phyloP scores from a whole-genome alignment of 768 basidiomycete genomes.

The Pulveroboletus sp. region DNA sequence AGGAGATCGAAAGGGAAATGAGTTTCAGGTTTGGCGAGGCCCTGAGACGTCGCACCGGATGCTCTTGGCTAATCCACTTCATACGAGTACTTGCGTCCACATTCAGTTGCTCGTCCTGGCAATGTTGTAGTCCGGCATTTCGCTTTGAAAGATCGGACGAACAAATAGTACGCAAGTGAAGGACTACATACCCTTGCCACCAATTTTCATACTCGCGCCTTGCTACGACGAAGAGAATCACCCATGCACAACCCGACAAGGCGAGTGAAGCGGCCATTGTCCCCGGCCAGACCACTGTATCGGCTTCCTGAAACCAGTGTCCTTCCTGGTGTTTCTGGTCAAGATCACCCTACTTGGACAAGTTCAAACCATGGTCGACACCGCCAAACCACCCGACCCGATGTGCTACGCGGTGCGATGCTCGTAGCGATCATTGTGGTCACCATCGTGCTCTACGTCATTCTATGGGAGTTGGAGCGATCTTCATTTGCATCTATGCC shows the following conservation, averaged over 20 bases:
- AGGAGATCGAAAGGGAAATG: too few relatives aligned
- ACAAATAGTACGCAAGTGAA: too few relatives aligned
- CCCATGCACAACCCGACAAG: slow-evolving; percentile 17
- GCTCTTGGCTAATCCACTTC: too few relatives aligned
- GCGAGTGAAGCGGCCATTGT: slow-evolving; percentile 11
- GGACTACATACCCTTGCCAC: too few relatives aligned
- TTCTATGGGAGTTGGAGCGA: slow-evolving; percentile 16
- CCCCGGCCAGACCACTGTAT: not conserved
- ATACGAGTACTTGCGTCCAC: too few relatives aligned
- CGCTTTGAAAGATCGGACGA: too few relatives aligned
- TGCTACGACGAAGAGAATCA: too few relatives aligned
- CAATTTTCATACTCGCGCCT: too few relatives aligned
- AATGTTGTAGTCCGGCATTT: too few relatives aligned
- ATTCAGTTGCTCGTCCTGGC: too few relatives aligned
- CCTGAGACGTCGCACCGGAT: too few relatives aligned
- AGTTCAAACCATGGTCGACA: slow-evolving; percentile 3
- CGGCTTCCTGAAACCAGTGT: not conserved
- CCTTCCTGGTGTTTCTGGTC: not conserved
- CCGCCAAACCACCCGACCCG: not conserved
- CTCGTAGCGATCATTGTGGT: slow-evolving; percentile 16
- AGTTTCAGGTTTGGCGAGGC: too few relatives aligned
- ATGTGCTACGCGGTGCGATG: slow-evolving; percentile 11
- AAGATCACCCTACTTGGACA: not conserved
- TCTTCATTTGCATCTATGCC: slow-evolving; percentile 4
- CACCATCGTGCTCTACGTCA: slow-evolving; percentile 21